Base-by-base conservation (phyloP, 176 grass and related monocot species). In the Neostapfia colusana region DNA sequence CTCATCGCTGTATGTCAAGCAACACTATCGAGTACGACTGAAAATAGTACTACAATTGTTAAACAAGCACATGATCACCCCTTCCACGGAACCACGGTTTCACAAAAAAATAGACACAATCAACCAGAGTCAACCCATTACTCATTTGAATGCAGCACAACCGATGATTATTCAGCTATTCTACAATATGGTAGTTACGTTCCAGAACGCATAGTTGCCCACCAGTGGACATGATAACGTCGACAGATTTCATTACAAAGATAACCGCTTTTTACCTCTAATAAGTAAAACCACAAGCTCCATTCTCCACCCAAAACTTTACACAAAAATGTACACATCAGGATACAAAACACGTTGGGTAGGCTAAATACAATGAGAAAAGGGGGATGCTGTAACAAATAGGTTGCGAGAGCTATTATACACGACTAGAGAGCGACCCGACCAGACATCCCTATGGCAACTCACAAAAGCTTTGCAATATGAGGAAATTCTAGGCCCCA, bases 351-450 rank as follows among this genome's bases (percentile, higher is more conserved):
- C n/a, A n/a, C n/a, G n/a, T n/a, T n/a, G n/a, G n/a, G n/a, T 69
- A 46, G 75, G 43, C 61, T 68, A 68, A 74, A 83, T 83, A 83
- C 86, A 88, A 16, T 2, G 31, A 24, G 20, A n/a, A n/a, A n/a
- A n/a, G 57, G 34, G 56, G 45, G 31, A 72, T 78, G 74, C 65
- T 62, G 13, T 8, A 58, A 35, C 58, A 78, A 63, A 84, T 31
- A 61, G 58, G 73, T 54, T 51, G 28, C 15, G 73, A 88, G 45
- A 24, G 31, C 81, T 88, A 88, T 88, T 80, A 88, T 88, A 88
- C 86, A 88, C 59, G 45, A 84, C 38, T 70, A 55, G 76, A 80
- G 12, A 21, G 3, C 7, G 31, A 65, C 50, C 63, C 51, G 63
- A 36, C 50, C 83, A 48, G 69, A 54, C 60, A 66, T 75, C 75